phyloP scores from a whole-genome alignment of 2,329 filamentous ascomycete genomes.

The Cyphellophora attinorum region DNA sequence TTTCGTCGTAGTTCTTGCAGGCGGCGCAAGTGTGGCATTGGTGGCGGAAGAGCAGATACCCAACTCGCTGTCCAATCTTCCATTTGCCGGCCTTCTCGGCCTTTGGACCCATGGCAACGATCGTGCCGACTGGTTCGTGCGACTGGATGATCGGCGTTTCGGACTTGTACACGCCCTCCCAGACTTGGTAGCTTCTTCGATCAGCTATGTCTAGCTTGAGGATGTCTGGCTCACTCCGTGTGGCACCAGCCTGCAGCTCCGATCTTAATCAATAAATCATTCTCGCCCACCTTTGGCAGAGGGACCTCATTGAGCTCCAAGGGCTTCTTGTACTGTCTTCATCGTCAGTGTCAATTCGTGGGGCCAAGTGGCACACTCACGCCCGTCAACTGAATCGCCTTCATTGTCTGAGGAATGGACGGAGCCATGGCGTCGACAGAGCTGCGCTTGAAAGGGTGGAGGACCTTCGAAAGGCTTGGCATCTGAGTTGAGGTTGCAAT shows the following conservation, averaged over 20 bases:
- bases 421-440: too few species aligned
- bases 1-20: conserved; percentile 16
- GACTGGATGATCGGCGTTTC: conserved; percentile 23
- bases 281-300: neutral
- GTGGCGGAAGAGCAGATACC: conserved; percentile 6
- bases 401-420: too few species aligned
- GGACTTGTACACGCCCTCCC: conserved; percentile 17
- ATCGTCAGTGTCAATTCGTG: too few species aligned
- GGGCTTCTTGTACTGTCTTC: neutral
- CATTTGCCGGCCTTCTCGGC: conserved; percentile 19
- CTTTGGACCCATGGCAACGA: conserved; percentile 20
- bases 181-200: conserved; percentile 11
- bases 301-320: neutral
- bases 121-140: conserved; percentile 24
- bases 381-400: too few species aligned
- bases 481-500: too few species aligned
- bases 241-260: conserved; percentile 16
- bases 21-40: conserved; percentile 2
- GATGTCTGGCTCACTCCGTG: conserved; percentile 10
- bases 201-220: neutral
- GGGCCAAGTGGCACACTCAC: too few species aligned
- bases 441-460: too few species aligned
- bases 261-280: conserved; percentile 8
- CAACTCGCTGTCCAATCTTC: conserved; percentile 23
- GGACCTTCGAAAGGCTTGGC: too few species aligned